These are phyloP conservation scores for Trichosanthes cucumerina DNA, from an alignment of 306 rosid species.

Conservation along the genomic window DNA sequence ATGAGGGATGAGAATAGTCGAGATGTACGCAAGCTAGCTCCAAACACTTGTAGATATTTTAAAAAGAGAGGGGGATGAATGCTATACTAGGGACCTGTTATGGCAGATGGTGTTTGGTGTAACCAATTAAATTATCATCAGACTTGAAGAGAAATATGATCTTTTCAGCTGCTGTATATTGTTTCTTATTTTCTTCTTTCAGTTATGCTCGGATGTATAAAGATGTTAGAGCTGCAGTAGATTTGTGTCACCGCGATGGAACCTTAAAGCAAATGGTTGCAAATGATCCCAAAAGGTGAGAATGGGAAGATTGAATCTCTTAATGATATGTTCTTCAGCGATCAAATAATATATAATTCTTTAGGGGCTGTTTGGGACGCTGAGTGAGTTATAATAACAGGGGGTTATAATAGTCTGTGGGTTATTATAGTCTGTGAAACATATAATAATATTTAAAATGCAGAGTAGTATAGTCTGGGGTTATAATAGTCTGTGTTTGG, in stretches of 20 bases:
- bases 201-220: conserved; percentile 82
- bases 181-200: conserved; percentile 14
- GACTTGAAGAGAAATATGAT: not conserved
- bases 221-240: conserved; percentile 99
- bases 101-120: not conserved
- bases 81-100: not conserved
- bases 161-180: not conserved
- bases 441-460: no score
- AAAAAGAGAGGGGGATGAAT: not conserved
- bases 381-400: no score
- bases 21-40: not conserved
- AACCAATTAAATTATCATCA: not conserved
- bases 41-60: no score
- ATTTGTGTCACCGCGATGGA: conserved; percentile 97
- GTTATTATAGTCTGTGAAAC: no score
- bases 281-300: conserved; percentile 71
- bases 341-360: not conserved
- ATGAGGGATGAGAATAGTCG: not conserved
- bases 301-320: conserved; percentile 6
- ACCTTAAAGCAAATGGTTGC: conserved; percentile 98
- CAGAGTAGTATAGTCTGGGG: no score
- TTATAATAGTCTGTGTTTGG: no score
- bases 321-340: not conserved
- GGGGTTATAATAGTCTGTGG: no score
- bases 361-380: no score